phyloP scores from a whole-genome alignment of 345 rosid species.

The Raphanus raphanistrum region DNA sequence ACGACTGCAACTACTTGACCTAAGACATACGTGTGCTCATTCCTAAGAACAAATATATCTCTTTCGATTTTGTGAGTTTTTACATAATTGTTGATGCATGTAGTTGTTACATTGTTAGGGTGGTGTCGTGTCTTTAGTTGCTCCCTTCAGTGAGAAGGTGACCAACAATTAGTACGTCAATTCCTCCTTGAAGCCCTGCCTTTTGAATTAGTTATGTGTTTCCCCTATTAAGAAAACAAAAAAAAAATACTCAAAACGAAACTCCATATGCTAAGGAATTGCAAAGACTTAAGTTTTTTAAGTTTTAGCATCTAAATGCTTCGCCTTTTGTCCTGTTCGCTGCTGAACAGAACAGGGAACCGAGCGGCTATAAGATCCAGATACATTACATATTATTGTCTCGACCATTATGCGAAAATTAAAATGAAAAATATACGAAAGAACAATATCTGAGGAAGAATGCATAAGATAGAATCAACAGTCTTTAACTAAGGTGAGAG shows the following conservation, averaged over 20 bases:
- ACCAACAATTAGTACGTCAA: not conserved
- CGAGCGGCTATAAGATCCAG: constrained; percentile 9
- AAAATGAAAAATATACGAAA: not conserved
- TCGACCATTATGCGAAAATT: not conserved
- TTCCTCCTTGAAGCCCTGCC: constrained; percentile 19
- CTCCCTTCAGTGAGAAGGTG: constrained; percentile 10
- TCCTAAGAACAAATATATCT: constrained; percentile 17
- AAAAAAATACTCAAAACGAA: constrained; percentile 4
- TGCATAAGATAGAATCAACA: not conserved
- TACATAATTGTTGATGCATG: constrained; percentile 2
- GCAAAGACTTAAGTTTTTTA: not conserved
- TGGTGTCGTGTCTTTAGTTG: not conserved
- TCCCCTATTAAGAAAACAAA: not conserved
- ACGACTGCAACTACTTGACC: constrained; percentile 26
- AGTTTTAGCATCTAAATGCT: not conserved
- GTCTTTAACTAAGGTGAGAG: constrained; percentile 61
- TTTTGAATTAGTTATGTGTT: not conserved
- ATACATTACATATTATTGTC: constrained; percentile 7
- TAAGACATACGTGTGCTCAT: constrained; percentile 2
- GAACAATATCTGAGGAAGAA: not conserved
- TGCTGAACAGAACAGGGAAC: too few species aligned
- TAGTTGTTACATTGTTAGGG: not conserved
- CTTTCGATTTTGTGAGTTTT: not conserved
- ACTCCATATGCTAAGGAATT: constrained; percentile 4
- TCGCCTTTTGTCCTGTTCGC: too few species aligned